Base-by-base conservation (phyloP, 768 basidiomycete species). In the Cystoderma amianthinum region DNA sequence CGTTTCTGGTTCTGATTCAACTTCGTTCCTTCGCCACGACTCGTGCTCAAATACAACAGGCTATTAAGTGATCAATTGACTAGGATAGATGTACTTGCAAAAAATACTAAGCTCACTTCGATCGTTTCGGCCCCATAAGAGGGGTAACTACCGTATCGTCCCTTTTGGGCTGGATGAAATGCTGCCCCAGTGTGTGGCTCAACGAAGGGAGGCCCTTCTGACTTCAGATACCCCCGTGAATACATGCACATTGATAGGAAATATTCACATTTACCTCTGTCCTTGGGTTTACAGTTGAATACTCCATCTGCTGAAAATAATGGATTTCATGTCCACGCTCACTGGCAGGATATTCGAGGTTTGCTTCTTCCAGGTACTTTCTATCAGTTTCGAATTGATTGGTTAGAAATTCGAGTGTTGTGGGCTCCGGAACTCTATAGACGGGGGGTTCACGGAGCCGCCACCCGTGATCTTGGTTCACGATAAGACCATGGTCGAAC, bases 1-100 rank as follows among this genome's bases (percentile, higher is more conserved):
- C 28, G 61, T 49, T 33, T 63, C 59, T 2, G 55, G 56, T 16
- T 65, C 64, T 11, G 57, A 53, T 7, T 51, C 51, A 17, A 44
- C 47, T 7, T 57, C 59, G n/a, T 53, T 45, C 11, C 39, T 4
- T 17, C 53, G 50, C 38, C 50, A 52, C 28, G 52, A 48, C 23
- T 55, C 56, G 23, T 57, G 53, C 32, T 60, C 54, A 36, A 48
- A 52, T 6, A 60, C 47, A 38, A 42, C 44, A 19, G 51, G 41
- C 52, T 54, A n/a, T 21, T 12, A 13, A 19, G 25, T 39, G 41
- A 38, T 23, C 1, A 11, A 33, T 16, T 24, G 15, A 11, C 10
- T 22, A 36, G 7, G 25, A 16, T 39, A 12, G 10, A 17, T 32
- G 16, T 5, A 19, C 7, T 18, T 23, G 6, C 20, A n/a, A 12